Percentiles rank a stretch among this genome's conserved stretches.
These are phyloP conservation scores for Fraxinus baroniana DNA, from an alignment of 305 asterid species.

Conservation along the genomic window DNA sequence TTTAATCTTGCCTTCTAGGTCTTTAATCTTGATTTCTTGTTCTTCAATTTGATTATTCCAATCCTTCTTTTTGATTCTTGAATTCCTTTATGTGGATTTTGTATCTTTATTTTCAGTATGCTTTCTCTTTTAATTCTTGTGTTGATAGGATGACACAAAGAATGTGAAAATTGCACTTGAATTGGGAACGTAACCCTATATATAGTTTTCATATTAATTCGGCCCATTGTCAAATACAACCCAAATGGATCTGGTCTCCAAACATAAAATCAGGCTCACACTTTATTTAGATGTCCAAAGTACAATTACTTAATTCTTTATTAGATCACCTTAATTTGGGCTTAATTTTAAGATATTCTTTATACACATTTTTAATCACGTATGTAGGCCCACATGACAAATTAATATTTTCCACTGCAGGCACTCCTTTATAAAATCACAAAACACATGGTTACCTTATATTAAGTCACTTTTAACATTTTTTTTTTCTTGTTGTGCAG, in stretches of 20 bases:
- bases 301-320: neutral
- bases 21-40: neutral
- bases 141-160: neutral
- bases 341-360: neutral
- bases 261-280: neutral
- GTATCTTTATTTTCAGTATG: neutral
- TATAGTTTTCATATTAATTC: neutral
- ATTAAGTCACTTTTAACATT: constrained; percentile 8
- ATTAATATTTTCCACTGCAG: neutral
- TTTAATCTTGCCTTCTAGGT: neutral
- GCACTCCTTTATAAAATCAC: constrained; percentile 3
- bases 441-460: constrained; percentile 2
- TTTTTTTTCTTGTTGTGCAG: constrained; percentile 43
- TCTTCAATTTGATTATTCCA: neutral
- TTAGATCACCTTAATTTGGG: neutral
- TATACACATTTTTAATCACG: neutral
- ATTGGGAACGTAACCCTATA: neutral
- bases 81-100: neutral
- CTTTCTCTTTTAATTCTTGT: neutral
- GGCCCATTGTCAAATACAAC: neutral
- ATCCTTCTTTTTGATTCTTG: neutral
- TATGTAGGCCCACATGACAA: neutral
- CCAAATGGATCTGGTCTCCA: neutral
- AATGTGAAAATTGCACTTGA: neutral
- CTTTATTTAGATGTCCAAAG: neutral